A percentile compares a stretch with the other conserved stretches of the same genome.
These are phyloP conservation scores for Daldinia eschscholtzii DNA, from an alignment of 2,329 filamentous ascomycete genomes.

Conservation along the genomic window DNA sequence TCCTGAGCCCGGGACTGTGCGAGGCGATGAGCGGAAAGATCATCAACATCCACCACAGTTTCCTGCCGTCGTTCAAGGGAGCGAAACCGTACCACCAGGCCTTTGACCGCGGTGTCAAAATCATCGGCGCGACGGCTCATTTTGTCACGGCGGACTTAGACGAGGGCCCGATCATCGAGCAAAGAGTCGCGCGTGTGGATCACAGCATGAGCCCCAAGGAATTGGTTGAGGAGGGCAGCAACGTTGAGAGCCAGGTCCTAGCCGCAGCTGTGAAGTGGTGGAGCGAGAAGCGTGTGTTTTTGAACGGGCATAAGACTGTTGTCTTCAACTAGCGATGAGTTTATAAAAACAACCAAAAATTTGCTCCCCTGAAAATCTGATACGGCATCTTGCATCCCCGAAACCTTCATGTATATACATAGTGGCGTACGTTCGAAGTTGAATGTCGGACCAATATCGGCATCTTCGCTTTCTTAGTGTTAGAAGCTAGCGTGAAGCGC, in stretches of 20 bases:
- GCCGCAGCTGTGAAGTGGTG: slow-evolving; percentile 88
- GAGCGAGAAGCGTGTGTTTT: slow-evolving; percentile 80
- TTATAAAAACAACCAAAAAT: not conserved
- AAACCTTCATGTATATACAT: not conserved
- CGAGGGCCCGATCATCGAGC: slow-evolving; percentile 90
- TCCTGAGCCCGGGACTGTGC: slow-evolving; percentile 80
- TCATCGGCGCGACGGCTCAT: slow-evolving; percentile 87
- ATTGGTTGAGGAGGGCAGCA: slow-evolving; percentile 82
- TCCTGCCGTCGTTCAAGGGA: slow-evolving; percentile 89
- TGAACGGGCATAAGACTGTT: slow-evolving; percentile 84
- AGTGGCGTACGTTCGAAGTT: slow-evolving; percentile 1
- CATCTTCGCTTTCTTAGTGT: not conserved
- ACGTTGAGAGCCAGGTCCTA: slow-evolving; percentile 85
- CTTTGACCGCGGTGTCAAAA: slow-evolving; percentile 88
- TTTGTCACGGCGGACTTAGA: slow-evolving; percentile 88
- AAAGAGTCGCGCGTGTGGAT: slow-evolving; percentile 81
- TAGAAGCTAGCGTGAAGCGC: not conserved
- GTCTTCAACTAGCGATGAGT: slow-evolving; percentile 70
- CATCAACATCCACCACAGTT: slow-evolving; percentile 93
- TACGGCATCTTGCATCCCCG: not conserved
- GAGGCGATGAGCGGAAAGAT: slow-evolving; percentile 84
- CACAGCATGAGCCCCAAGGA: slow-evolving; percentile 82
- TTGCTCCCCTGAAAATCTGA: not conserved
- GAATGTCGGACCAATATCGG: not conserved
- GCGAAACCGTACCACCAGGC: slow-evolving; percentile 91